Conservation (phyloP, 202 grass and related monocot genomes). For the Tripidium arundinaceum region DNA sequence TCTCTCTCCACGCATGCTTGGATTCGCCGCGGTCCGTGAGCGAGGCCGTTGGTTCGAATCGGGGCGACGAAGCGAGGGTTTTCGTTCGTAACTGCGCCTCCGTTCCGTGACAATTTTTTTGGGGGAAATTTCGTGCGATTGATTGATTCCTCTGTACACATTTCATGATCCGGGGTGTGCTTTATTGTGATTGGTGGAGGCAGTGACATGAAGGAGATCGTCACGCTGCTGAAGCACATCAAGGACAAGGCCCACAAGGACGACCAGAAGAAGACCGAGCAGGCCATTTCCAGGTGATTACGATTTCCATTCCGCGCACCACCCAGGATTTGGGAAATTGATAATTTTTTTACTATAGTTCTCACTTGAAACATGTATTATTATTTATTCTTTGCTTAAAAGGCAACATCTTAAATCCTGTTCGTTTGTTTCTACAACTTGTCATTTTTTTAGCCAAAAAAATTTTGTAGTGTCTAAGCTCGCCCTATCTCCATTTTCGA, state of each 20-base stretch:
- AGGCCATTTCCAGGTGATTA: slow-evolving; percentile 69
- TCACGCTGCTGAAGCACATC: slow-evolving; percentile 66
- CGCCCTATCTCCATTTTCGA: too few species aligned
- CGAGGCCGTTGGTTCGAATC: neutral
- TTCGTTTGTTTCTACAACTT: too few species aligned
- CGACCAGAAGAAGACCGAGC: slow-evolving; percentile 76
- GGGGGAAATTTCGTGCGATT: neutral
- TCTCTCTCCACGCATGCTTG: neutral
- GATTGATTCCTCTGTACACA: neutral
- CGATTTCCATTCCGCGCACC: neutral
- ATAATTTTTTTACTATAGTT: too few species aligned
- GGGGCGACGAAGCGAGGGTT: too few species aligned
- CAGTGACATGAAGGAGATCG: slow-evolving; percentile 88
- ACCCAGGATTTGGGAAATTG: neutral
- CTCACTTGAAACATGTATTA: too few species aligned
- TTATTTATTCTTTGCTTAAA: too few species aligned
- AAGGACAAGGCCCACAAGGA: slow-evolving; percentile 79
- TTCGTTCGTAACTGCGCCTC: neutral
- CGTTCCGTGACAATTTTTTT: neutral
- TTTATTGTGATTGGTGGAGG: neutral
- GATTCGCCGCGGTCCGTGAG: neutral
- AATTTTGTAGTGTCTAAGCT: too few species aligned
- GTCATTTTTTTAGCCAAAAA: too few species aligned
- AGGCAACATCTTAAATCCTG: too few species aligned
- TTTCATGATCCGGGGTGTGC: neutral